These are phyloP conservation scores for Copromyces sp. DNA, from an alignment of 495 filamentous ascomycete species.

Conservation along the genomic window DNA sequence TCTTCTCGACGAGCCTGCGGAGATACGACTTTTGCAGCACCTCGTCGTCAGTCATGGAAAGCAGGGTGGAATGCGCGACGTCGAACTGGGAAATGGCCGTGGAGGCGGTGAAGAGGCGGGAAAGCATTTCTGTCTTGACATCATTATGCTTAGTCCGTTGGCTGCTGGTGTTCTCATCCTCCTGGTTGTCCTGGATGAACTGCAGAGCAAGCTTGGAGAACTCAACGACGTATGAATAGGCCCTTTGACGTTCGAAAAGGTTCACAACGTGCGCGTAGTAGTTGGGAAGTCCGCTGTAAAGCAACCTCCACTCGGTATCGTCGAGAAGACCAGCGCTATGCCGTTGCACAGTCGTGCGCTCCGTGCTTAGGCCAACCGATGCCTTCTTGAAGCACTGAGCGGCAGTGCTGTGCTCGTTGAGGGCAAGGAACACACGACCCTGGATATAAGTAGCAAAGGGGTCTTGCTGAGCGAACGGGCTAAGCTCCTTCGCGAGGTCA, in stretches of 20 bases:
- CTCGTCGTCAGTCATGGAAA: slow-evolving; percentile 51
- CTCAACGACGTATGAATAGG: slow-evolving; percentile 69
- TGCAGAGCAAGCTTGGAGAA: slow-evolving; percentile 75
- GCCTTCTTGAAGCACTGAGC: slow-evolving; percentile 71
- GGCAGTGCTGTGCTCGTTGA: slow-evolving; percentile 61
- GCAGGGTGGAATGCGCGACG: slow-evolving; percentile 70
- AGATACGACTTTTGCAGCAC: slow-evolving; percentile 56
- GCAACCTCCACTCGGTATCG: slow-evolving; percentile 57
- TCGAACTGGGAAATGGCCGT: slow-evolving; percentile 68
- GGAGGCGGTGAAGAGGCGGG: slow-evolving; percentile 71
- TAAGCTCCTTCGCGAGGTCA: slow-evolving; percentile 67
- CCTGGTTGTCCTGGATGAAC: slow-evolving; percentile 35
- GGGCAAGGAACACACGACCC: slow-evolving; percentile 66
- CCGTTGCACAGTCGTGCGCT: slow-evolving; percentile 22
- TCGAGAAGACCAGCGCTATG: slow-evolving; percentile 54
- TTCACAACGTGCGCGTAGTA: slow-evolving; percentile 82
- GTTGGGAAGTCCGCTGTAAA: slow-evolving; percentile 65
- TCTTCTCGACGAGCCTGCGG: slow-evolving; percentile 55
- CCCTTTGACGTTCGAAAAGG: slow-evolving; percentile 67
- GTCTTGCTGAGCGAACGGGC: slow-evolving; percentile 51
- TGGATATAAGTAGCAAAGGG: slow-evolving; percentile 79
- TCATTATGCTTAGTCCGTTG: background rate
- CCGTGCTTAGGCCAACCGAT: slow-evolving; percentile 59
- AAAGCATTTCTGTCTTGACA: slow-evolving; percentile 57
- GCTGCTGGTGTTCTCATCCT: slow-evolving; percentile 21